Evolutionary conservation across 2,329 filamentous ascomycete genomes (phyloP), one percentile per base, ranked within the genome.

Genomic region (Colletotrichum tropicicola): DNA sequence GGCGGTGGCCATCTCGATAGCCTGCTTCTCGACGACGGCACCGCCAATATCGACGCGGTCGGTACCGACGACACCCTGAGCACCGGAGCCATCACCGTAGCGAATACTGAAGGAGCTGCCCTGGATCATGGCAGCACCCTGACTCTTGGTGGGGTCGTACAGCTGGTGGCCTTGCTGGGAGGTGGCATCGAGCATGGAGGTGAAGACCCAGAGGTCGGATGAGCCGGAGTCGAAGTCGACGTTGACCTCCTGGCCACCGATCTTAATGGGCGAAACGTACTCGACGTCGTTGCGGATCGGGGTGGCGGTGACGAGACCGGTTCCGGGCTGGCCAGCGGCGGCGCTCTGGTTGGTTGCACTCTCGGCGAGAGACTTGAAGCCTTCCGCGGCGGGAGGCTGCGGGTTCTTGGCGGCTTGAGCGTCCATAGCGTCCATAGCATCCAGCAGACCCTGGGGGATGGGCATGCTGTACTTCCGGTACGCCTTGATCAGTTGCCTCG

Each of bases 201-300:
- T 91, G 79, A 93, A 91, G 21, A 91, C 86, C 91, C 90, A 93
- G 80, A 92, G 83, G 75, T 93, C 91, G 12, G 91, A 86, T 2
- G 90, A 92, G 60, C 91, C 91, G n/a, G 89, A 91, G 76, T 93
- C 91, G 73, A 93, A 92, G 74, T 92, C 87, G 73, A 93, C 78
- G 72, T 89, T 87, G 61, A 93, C 71, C 5, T 82, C 85, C 77
- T 93, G 91, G 5, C 88, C 89, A 65, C 91, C 91, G 68, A 93
- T 85, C n/a, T 74, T 84, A 55, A 93, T 88, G 0, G 89, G 89
- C 1, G 89, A 86, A 12, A 94, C 83, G 71, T 92, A 94, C 64
- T 92, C 88, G 49, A 86, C 82, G 71, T 92, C 91, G 69, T 89
- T 87, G 45, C 84, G 78, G 68, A 89, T 87, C 12, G 90, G 88